Evolutionary conservation across 805 yeast genomes (phyloP).

Genomic region (Teunomyces tritomae): DNA sequence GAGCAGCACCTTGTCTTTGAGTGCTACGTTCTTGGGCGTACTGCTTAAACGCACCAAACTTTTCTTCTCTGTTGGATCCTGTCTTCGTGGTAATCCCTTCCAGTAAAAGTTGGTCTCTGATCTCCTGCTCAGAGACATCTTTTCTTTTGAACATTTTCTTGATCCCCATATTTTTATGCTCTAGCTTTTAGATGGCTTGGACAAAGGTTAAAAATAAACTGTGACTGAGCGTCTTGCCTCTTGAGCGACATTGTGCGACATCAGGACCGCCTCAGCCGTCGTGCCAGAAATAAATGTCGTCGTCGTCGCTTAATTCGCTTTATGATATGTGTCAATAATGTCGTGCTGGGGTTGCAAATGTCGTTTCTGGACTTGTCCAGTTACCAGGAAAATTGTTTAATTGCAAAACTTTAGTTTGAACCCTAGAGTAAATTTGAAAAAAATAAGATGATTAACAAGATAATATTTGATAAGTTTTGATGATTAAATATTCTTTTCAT

Average conservation of each 20-base stretch:
- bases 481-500: too few species aligned
- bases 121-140: constrained; percentile 49
- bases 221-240: not conserved
- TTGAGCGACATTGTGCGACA: not conserved
- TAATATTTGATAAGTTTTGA: too few species aligned
- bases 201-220: not conserved
- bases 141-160: constrained; percentile 47
- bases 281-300: not conserved
- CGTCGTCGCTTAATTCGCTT: not conserved
- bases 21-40: constrained; percentile 45
- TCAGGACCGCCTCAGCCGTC: not conserved
- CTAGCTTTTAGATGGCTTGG: not conserved
- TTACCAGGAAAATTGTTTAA: not conserved
- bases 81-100: constrained; percentile 42
- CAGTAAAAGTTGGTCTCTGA: constrained; percentile 36
- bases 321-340: not conserved
- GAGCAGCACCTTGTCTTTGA: constrained; percentile 36
- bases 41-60: constrained; percentile 49
- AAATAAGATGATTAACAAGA: too few species aligned
- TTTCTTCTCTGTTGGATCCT: constrained; percentile 35
- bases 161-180: constrained; percentile 36
- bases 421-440: not conserved
- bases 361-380: not conserved
- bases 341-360: not conserved
- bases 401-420: not conserved